Conservation (phyloP, 495 filamentous ascomycete species). For the Filosporella fistucella region DNA sequence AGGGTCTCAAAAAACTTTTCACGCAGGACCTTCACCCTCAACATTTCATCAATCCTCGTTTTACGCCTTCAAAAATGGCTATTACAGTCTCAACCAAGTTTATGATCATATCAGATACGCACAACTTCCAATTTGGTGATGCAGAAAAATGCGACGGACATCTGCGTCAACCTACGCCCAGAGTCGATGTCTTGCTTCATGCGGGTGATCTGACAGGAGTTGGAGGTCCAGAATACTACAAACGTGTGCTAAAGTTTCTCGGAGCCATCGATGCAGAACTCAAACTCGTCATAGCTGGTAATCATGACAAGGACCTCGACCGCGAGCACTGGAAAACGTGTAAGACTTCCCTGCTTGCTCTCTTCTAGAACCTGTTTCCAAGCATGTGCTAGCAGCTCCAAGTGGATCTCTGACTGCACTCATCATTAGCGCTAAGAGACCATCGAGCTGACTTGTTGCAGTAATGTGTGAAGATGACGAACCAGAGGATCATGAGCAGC, state of each 20-base stretch:
- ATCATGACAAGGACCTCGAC: conserved; percentile 75
- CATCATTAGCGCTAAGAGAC: too few relatives aligned
- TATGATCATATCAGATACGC: conserved; percentile 62
- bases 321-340: conserved; percentile 35
- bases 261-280: conserved; percentile 53
- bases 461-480: background rate
- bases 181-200: conserved; percentile 64
- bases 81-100: conserved; percentile 40
- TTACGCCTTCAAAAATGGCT: too few relatives aligned
- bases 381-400: too few relatives aligned
- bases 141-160: conserved; percentile 11
- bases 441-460: too few relatives aligned
- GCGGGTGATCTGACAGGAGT: conserved; percentile 68
- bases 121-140: conserved; percentile 33
- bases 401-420: too few relatives aligned
- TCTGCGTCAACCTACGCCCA: conserved; percentile 34
- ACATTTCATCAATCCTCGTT: too few relatives aligned
- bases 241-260: conserved; percentile 48
- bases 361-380: too few relatives aligned
- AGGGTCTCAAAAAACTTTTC: too few relatives aligned
- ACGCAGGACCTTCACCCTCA: too few relatives aligned
- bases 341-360: too few relatives aligned
- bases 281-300: conserved; percentile 77
- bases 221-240: conserved; percentile 52
- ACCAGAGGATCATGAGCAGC: conserved; percentile 14